phyloP scores from a whole-genome alignment of 2,329 filamentous ascomycete species.

The Xylaria sp. region DNA sequence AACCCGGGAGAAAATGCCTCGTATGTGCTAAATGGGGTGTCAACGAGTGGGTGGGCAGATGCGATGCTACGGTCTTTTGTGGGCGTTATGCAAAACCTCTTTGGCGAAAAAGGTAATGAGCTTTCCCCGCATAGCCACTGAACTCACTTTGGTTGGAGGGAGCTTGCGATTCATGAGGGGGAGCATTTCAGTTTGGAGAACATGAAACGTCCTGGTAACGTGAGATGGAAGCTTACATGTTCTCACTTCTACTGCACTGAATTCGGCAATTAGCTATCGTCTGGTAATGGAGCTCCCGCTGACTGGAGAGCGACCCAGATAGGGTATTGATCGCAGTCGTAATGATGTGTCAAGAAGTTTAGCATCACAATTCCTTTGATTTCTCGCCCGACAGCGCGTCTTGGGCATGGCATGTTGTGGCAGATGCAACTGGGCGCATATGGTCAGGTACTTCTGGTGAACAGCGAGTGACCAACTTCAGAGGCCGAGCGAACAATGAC shows the following conservation, averaged over 20 bases:
- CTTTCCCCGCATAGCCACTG: neutral
- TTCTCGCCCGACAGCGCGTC: neutral
- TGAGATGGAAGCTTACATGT: neutral
- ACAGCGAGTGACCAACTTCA: neutral
- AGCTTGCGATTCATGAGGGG: slow-evolving; percentile 9
- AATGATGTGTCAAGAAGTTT: slow-evolving; percentile 1
- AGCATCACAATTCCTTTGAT: neutral
- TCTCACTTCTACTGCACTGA: neutral
- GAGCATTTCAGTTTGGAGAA: neutral
- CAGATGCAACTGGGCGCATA: slow-evolving; percentile 14
- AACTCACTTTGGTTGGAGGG: neutral
- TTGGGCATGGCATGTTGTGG: slow-evolving; percentile 2
- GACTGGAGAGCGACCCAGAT: neutral
- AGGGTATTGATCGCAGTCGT: neutral
- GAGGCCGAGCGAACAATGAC: neutral
- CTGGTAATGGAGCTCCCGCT: neutral
- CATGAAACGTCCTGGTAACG: neutral
- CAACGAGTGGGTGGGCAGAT: neutral
- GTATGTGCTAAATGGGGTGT: neutral
- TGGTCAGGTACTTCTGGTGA: neutral
- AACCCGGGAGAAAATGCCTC: neutral
- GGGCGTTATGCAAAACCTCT: neutral
- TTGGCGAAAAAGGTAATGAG: neutral
- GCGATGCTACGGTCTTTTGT: slow-evolving; percentile 7
- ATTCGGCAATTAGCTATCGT: neutral